Evolutionary conservation across 2,329 filamentous ascomycete genomes (phyloP), one percentile per base, ranked within the genome.

Genomic region (Aspergillus texensis): DNA sequence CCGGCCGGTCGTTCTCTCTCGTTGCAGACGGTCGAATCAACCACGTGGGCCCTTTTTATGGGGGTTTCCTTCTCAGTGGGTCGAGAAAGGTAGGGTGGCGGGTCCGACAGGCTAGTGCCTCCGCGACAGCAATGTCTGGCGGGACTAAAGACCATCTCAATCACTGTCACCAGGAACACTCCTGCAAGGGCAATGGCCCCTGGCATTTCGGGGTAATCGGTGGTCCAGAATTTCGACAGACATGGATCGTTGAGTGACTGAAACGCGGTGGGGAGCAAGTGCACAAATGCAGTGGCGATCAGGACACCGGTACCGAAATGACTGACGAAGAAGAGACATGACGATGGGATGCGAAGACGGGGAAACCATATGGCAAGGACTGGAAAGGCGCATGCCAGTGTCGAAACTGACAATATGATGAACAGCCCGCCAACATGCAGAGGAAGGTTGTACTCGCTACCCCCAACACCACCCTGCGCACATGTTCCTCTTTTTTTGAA

Each of bases 221-320:
- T 70, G 34, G 77, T 82, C 79, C 81, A 82, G 67, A 83, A 82
- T 28, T 70, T 64, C 0, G 80, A 78, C 26, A 83, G 72, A 71
- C 89, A 91, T 50, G 89, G 89, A 70, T 74, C 62, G 30, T 69
- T 63, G 28, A 74, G 62, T 1, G 71, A 70, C 14, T 67, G 69
- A 46, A 91, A 91, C 0, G 89, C 89, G 30, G 86, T 91, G 60
- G 87, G 89, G 4, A 90, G 84, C 14, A 91, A 82, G 79, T 94
- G 91, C 30, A 94, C 91, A 72, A 95, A 95, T 61, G 92, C 91
- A 1, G 92, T 95, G 12, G 92, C 91, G 65, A 95, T 89, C n/a
- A 95, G 82, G 24, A 95, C 92, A 63, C 92, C 92, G 1, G 92
- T 95, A 72, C 92, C 91, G 68, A 92, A 91, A 79, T 93, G 90